Evolutionary conservation across 1,284 basidiomycete genomes (phyloP), one percentile per base, ranked within the genome.

Genomic region (Trametes versicolor): DNA sequence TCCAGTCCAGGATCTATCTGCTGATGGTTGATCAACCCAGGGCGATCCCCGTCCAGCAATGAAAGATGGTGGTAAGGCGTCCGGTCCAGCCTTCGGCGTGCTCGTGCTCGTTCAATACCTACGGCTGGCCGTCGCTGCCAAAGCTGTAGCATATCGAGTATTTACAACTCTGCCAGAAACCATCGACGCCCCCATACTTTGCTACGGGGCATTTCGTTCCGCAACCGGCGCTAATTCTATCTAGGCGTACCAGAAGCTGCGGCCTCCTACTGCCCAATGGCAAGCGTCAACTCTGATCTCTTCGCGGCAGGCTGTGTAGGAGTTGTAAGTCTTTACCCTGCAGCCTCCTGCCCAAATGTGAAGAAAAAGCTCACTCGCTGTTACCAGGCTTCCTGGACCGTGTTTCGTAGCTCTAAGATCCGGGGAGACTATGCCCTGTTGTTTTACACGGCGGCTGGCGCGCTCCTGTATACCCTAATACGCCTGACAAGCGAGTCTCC

Each of bases 341-440:
- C 15, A 17, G 15, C 15, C 41, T 17, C 15, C 41, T 17, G 8
- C 6, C 6, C 17, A 17, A 43, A 43, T 19, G 19, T 43, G 41
- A 43, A 17, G 41, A 43, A 8, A 32, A 8, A 32, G 19, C 41
- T 43, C 17, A 43, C 41, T 43, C 41, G 17, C 17, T 3, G 17
- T 50, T 50, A 13, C 17, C 13, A 50, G 48, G 25, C 48, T 15
- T 50, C 48, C 29, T 50, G 48, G 48, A 6, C 48, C 27, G 48
- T 29, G 25, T 50, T 50, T 17, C 48, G 29, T 29, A 50, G 13
- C 5, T 19, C 12, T 13, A 50, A 29, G 48, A 27, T 50, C 27
- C 58, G 58, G 7, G 58, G 58, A 19, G 58, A 59, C 25, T 36
- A 48, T 27, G 32, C 49, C n/a, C 39, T 59, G 17, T 6, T 41